Evolutionary conservation across 2,329 filamentous ascomycete genomes (phyloP).

Genomic region (Penicillium nordicum): DNA sequence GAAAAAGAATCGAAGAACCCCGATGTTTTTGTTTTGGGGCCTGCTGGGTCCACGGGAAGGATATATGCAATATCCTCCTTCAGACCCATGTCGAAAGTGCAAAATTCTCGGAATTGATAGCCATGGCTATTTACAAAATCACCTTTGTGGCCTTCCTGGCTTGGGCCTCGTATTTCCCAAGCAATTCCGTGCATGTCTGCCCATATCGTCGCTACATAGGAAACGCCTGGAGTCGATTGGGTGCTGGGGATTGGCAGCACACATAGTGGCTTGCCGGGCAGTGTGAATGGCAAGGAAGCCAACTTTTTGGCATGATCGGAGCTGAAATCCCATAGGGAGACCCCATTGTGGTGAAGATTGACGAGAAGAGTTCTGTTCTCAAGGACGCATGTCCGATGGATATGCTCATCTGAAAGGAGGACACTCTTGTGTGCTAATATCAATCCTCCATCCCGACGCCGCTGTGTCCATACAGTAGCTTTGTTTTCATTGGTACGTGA

Average conservation of each 20-base stretch:
- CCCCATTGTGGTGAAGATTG: constrained; percentile 67
- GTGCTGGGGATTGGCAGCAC: constrained; percentile 66
- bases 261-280: constrained; percentile 71
- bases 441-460: constrained; percentile 48
- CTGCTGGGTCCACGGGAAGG: constrained; percentile 81
- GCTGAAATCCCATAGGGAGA: constrained; percentile 79
- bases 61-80: constrained; percentile 56
- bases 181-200: constrained; percentile 75
- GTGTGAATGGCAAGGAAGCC: constrained; percentile 55
- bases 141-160: constrained; percentile 26
- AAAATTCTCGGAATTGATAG: constrained; percentile 61
- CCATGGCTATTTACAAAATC: constrained; percentile 34
- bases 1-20: constrained; percentile 84
- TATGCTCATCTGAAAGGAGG: constrained; percentile 65
- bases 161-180: constrained; percentile 70
- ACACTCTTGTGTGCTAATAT: constrained; percentile 64
- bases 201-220: constrained; percentile 76
- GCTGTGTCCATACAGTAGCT: constrained; percentile 78
- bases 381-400: constrained; percentile 75
- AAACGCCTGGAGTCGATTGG: constrained; percentile 54
- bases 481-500: constrained; percentile 77
- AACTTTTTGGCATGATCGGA: constrained; percentile 57
- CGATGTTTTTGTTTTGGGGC: constrained; percentile 65
- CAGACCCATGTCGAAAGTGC: constrained; percentile 63
- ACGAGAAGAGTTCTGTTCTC: constrained; percentile 74